Percentiles rank a stretch among this genome's conserved stretches.
Conservation (phyloP, 1,284 basidiomycete genomes). For the Tylopilus sp. region DNA sequence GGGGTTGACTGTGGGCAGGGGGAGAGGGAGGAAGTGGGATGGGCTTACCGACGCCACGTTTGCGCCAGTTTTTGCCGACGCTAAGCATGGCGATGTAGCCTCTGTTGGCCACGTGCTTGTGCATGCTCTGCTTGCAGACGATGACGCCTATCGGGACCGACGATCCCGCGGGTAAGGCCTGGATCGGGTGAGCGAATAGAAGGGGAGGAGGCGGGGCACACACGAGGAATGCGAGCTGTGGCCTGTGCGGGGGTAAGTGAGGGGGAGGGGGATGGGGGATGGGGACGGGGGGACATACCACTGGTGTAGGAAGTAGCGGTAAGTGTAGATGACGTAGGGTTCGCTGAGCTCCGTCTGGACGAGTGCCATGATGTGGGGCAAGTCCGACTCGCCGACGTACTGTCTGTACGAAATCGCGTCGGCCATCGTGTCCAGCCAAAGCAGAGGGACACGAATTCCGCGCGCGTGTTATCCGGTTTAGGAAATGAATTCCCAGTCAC, state of each 20-base stretch:
- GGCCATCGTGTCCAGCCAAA: not conserved
- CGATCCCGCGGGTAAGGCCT: slow-evolving; percentile 44
- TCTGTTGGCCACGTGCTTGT: slow-evolving; percentile 72
- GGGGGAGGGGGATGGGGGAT: too few relatives aligned
- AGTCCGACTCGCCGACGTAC: slow-evolving; percentile 74
- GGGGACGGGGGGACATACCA: slow-evolving; percentile 72
- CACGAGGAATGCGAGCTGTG: slow-evolving; percentile 89
- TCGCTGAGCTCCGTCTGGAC: slow-evolving; percentile 93
- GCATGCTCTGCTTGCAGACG: slow-evolving; percentile 92
- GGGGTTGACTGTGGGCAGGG: too few relatives aligned
- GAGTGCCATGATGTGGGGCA: slow-evolving; percentile 77
- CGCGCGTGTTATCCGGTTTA: not conserved
- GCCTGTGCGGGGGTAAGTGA: slow-evolving; percentile 53
- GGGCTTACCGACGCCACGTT: slow-evolving; percentile 80
- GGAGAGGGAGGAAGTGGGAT: not conserved
- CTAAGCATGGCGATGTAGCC: slow-evolving; percentile 99
- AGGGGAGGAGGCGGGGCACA: slow-evolving; percentile 21
- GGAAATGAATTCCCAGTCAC: not conserved
- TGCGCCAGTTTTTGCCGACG: slow-evolving; percentile 75
- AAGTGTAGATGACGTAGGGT: slow-evolving; percentile 93
- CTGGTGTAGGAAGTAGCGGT: slow-evolving; percentile 90
- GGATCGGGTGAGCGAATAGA: slow-evolving; percentile 4
- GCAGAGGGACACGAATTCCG: not conserved
- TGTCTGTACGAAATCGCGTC: slow-evolving; percentile 57
- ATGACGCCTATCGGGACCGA: slow-evolving; percentile 81